phyloP scores from a whole-genome alignment of 305 asterid genomes.

The Solanum hybrid region DNA sequence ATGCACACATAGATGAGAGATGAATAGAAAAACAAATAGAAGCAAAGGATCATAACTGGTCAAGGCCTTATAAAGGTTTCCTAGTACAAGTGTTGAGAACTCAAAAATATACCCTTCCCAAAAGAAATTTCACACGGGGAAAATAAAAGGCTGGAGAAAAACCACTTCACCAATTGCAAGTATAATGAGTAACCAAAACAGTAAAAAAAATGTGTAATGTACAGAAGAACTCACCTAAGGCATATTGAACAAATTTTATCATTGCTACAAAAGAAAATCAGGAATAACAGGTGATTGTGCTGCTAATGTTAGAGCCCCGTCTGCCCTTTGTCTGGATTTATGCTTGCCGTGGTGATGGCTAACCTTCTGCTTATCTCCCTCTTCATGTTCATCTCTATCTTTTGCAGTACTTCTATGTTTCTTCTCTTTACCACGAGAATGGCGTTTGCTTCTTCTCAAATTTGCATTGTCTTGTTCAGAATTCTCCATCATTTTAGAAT shows the following conservation, averaged over 20 bases:
- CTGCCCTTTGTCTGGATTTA: constrained; percentile 57
- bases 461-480: constrained; percentile 29
- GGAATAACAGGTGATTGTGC: constrained; percentile 65
- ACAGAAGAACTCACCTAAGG: constrained; percentile 40
- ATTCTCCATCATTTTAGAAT: constrained; percentile 9
- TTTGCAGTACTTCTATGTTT: constrained; percentile 35
- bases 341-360: constrained; percentile 41
- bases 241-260: neutral
- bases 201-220: constrained; percentile 2
- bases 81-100: neutral
- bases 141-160: neutral
- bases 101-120: neutral
- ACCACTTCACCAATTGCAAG: neutral
- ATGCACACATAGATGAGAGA: neutral
- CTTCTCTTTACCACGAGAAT: constrained; percentile 51
- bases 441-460: constrained; percentile 40
- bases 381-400: constrained; percentile 43
- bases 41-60: neutral
- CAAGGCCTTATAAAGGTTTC: neutral
- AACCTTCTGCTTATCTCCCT: constrained; percentile 39
- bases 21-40: neutral
- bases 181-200: neutral
- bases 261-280: constrained; percentile 76
- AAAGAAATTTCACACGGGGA: neutral
- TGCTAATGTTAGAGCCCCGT: constrained; percentile 27